Base-by-base conservation (phyloP, 129 eudicot species). In the Lactuca sativa region DNA sequence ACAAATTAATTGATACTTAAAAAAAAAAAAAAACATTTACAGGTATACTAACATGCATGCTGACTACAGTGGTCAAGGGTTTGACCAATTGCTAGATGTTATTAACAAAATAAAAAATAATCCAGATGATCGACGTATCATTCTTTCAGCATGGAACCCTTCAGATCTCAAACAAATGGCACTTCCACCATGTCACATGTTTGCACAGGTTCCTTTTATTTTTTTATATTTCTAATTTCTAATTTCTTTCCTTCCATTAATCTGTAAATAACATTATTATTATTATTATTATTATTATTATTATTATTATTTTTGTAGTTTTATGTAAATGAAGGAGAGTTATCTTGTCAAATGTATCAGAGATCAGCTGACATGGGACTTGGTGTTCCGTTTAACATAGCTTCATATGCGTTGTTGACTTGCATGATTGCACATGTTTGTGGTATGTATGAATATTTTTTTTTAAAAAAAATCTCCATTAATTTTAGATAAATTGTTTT, bases 311-410 rank as follows among this genome's bases (percentile, higher is more conserved):
- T 25, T 73, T 72, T 25, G 71, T 84, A 92, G 98, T 92, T 92
- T 64, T 89, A 92, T 73, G 96, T 92, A 18, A 88, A 86, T 76
- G 85, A 89, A 30, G 96, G 98, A 52, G 98, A 92, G 81, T 73
- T 92, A 81, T 92, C 96, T 49, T 92, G 98, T 75, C 96, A 84
- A 74, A 89, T 92, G 96, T 92, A 92, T 77, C 98, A 92, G 77
- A 86, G 96, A 5, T 92, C 98, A 40, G 98, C 98, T 66, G 98
- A 92, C 78, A 89, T 92, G 96, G 98, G 96, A 66, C 85, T 92
- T 6, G 96, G 98, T 14, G 98, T 92, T 62, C 98, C 98, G 10
- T 89, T 92, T 65, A 92, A 92, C 79, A 89, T 92, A 37, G 96
- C 98, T 38, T 92, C 98, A 15, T 92, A 92, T 75, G 83, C 96